These are phyloP conservation scores for Claviceps sp. DNA, from an alignment of 2,329 filamentous ascomycete species.

Conservation along the genomic window DNA sequence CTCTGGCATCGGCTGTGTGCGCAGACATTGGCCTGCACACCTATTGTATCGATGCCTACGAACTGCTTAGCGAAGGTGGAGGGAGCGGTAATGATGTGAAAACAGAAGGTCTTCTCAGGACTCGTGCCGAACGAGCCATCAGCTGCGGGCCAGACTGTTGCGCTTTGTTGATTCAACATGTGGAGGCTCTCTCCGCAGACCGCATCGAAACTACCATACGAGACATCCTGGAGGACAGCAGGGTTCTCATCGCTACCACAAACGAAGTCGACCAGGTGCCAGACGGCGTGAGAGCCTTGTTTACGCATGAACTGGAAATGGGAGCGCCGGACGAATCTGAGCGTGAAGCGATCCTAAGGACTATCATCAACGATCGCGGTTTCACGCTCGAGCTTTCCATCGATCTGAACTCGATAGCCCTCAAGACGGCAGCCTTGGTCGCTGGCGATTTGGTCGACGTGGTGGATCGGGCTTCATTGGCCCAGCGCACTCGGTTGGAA, in stretches of 20 bases:
- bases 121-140: slow-evolving; percentile 75
- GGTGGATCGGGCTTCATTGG: slow-evolving; percentile 74
- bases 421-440: slow-evolving; percentile 92
- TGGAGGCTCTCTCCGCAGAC: slow-evolving; percentile 84
- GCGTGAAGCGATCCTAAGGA: slow-evolving; percentile 72
- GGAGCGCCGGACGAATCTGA: slow-evolving; percentile 84
- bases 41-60: slow-evolving; percentile 81
- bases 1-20: slow-evolving; percentile 61
- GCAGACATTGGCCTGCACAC: slow-evolving; percentile 82
- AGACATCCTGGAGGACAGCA: slow-evolving; percentile 64
- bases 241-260: slow-evolving; percentile 84
- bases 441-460: slow-evolving; percentile 92
- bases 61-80: slow-evolving; percentile 77
- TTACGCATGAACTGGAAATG: slow-evolving; percentile 94
- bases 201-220: slow-evolving; percentile 76
- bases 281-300: slow-evolving; percentile 76
- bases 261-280: slow-evolving; percentile 92
- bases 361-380: slow-evolving; percentile 62
- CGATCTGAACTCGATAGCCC: slow-evolving; percentile 69
- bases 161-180: slow-evolving; percentile 71
- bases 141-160: slow-evolving; percentile 77
- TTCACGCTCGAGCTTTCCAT: slow-evolving; percentile 71
- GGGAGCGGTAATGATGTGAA: slow-evolving; percentile 84
- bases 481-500: slow-evolving; percentile 63
- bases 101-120: slow-evolving; percentile 80